Evolutionary conservation across 805 yeast species (phyloP).

Genomic region (Cyberlindnera nakhonratchasimensis): DNA sequence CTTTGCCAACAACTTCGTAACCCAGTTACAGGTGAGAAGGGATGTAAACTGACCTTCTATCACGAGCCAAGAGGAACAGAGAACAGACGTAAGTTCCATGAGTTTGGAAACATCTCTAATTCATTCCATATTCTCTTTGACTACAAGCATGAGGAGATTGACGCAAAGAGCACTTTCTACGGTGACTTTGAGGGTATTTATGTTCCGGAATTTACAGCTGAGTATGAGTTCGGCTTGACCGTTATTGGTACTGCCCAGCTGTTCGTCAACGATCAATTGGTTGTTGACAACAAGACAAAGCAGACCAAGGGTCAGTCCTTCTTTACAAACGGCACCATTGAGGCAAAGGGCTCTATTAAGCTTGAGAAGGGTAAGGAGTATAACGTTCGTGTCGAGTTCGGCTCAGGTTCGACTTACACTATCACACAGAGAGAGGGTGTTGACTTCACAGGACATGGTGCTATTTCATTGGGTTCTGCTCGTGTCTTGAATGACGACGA

Average conservation of each 20-base stretch:
- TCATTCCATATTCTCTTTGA: constrained; percentile 29
- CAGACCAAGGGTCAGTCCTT: constrained; percentile 48
- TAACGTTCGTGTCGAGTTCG: constrained; percentile 46
- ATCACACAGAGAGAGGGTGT: constrained; percentile 10
- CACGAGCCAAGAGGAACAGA: constrained; percentile 21
- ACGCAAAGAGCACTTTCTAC: constrained; percentile 33
- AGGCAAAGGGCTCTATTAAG: constrained; percentile 37
- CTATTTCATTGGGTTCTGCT: constrained; percentile 31
- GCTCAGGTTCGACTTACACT: constrained; percentile 42
- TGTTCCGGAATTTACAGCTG: constrained; percentile 43
- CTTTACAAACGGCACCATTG: constrained; percentile 54
- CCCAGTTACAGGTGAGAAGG: constrained; percentile 25
- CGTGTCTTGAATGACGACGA: constrained; percentile 28
- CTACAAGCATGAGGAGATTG: constrained; percentile 26
- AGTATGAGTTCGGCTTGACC: constrained; percentile 48
- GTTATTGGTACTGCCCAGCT: constrained; percentile 53
- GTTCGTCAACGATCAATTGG: constrained; percentile 46
- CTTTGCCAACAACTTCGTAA: constrained; percentile 24
- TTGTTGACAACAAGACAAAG: constrained; percentile 52
- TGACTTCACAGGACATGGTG: constrained; percentile 34
- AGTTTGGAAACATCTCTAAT: constrained; percentile 19
- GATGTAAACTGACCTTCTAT: constrained; percentile 27
- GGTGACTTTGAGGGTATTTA: constrained; percentile 44
- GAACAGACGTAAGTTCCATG: constrained; percentile 30
- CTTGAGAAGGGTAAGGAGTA: constrained; percentile 44